These are phyloP conservation scores for Pythium myriotylum DNA, from an alignment of 352 stramenopile species.

Conservation along the genomic window DNA sequence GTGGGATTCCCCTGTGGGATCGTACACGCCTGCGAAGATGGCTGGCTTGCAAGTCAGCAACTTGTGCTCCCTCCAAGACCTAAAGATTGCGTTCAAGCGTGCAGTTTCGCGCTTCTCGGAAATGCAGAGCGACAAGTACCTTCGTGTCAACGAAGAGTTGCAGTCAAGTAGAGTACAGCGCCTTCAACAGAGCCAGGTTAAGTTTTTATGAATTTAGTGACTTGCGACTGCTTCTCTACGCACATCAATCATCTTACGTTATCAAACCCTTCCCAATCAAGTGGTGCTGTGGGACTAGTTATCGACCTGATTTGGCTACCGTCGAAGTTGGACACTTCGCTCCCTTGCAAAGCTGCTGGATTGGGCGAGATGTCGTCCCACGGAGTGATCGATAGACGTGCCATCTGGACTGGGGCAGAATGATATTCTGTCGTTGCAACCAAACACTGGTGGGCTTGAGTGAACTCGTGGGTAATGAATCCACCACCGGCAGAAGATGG, in stretches of 20 bases:
- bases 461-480: slow-evolving; percentile 15
- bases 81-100: slow-evolving; percentile 79
- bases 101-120: slow-evolving; percentile 82
- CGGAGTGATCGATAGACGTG: slow-evolving; percentile 26
- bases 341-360: too few species aligned
- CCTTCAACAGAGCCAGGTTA: slow-evolving; percentile 24
- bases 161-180: slow-evolving; percentile 27
- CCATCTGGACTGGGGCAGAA: slow-evolving; percentile 19
- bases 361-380: slow-evolving; percentile 31
- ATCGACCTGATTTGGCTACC: slow-evolving; percentile 25
- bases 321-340: too few species aligned
- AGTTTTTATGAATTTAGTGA: slow-evolving; percentile 7
- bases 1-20: slow-evolving; percentile 61
- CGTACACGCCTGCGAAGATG: slow-evolving; percentile 65
- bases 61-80: slow-evolving; percentile 67
- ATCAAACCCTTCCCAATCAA: slow-evolving; percentile 23
- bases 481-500: slow-evolving; percentile 3
- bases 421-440: slow-evolving; percentile 4
- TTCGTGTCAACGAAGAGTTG: slow-evolving; percentile 44
- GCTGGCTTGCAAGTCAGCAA: slow-evolving; percentile 57
- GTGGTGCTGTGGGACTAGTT: slow-evolving; percentile 18
- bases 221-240: too few species aligned
- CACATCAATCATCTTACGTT: too few species aligned
- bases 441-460: neutral
- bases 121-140: slow-evolving; percentile 85